Evolutionary conservation across 2,329 filamentous ascomycete genomes (phyloP).

Genomic region (Colletotrichum ledebouriae): DNA sequence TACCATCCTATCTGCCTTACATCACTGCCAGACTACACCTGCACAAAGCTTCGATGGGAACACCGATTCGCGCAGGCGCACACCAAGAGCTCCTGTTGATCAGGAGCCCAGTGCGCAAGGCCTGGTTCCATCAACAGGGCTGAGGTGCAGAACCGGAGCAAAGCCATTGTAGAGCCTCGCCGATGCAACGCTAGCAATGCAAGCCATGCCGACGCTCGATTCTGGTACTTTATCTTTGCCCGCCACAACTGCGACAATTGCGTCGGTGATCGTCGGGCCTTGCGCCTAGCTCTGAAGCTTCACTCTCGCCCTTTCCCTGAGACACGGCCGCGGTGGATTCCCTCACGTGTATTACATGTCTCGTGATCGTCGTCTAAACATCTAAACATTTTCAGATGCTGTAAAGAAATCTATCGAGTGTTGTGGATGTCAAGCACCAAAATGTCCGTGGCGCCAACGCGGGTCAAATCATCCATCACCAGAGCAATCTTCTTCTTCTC

Average conservation of each 20-base stretch:
- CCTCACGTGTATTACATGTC: conserved; percentile 27
- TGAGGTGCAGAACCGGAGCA: conserved; percentile 32
- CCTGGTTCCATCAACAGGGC: conserved; percentile 10
- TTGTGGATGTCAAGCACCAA: conserved; percentile 90
- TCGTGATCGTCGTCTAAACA: conserved; percentile 26
- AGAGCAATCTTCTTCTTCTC: conserved; percentile 86
- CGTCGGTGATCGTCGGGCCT: conserved; percentile 14
- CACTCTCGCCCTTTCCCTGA: not conserved
- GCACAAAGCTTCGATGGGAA: not conserved
- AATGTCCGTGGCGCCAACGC: conserved; percentile 85
- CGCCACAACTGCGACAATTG: conserved; percentile 31
- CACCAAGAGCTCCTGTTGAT: not conserved
- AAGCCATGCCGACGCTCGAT: conserved; percentile 23
- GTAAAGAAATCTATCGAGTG: conserved; percentile 61
- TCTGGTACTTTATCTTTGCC: conserved; percentile 1
- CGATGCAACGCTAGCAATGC: conserved; percentile 27
- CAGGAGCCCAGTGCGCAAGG: conserved; percentile 20
- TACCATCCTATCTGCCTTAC: too few relatives aligned
- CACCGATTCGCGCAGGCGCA: conserved; percentile 16
- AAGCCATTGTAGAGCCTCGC: not conserved
- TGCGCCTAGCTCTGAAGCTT: conserved; percentile 7
- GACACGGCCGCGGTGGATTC: not conserved
- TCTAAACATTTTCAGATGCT: conserved; percentile 11
- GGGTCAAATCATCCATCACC: conserved; percentile 87
- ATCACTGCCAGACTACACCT: not conserved